Base-by-base conservation (phyloP, 1,284 basidiomycete species). In the Cryptococcus sp. region DNA sequence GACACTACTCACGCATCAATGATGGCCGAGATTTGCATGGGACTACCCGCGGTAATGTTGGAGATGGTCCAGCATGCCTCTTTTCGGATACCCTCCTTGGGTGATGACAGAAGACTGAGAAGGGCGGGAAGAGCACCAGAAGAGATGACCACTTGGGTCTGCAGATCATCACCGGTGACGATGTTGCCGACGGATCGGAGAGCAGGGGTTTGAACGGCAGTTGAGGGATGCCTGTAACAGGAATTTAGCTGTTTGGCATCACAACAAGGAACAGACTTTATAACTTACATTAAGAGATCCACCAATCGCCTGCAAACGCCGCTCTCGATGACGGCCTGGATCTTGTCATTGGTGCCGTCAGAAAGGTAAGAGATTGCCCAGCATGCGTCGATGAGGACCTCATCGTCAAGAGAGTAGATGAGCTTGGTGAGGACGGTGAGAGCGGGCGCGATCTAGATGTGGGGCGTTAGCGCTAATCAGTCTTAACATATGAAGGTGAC, bases 31-130 rank as follows among this genome's bases (percentile, higher is more conserved):
- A 99, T 99, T 81, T 99, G 95, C 70, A 88, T 87, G 15, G 94
- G 91, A 46, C 91, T 94, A 56, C 96, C 96, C 42, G 96, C 96
- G 50, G 96, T 99, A 77, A 99, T 86, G 81, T 99, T 99, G 59
- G 93, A 97, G 75, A 99, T 99, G 42, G 96, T 99, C 96, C 96
- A 99, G 83, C 96, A 99, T 17, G 96, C 94, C 80, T 99, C 96
- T 83, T 86, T 86, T 66, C 84, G 80, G 71, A 86, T 86, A 56
- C 94, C 95, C 71, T 99, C 95, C 82, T 98, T 98, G 50, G 93
- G 90, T 40, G 93, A 96, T 1, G 91, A 93, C 57, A 99, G 84
- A 17, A 99, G 84, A 41, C 91, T 88, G 48, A 99, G 86, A 46
- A 99, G 85, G 6, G 95, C 95, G 8, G 91, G 88, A 35, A 99